phyloP scores from a whole-genome alignment of 805 yeast genomes.

The Yarrowia sp. region DNA sequence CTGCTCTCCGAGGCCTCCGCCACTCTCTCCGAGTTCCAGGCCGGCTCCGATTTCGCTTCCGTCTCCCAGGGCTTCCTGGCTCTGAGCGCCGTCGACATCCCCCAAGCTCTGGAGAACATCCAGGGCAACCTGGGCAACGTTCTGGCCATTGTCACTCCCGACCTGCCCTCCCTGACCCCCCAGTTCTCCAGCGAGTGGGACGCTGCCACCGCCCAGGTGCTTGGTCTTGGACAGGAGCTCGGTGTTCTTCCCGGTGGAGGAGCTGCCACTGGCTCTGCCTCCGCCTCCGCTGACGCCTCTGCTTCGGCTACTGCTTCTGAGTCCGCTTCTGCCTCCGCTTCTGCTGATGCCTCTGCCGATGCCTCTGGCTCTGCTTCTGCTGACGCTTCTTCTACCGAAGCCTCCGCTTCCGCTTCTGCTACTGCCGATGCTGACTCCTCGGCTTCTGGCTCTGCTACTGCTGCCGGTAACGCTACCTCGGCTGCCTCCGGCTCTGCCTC shows the following conservation, averaged over 20 bases:
- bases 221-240: not conserved
- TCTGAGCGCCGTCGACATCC: conserved; percentile 16
- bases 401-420: not conserved
- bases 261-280: not conserved
- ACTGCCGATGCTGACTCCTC: not conserved
- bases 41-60: not conserved
- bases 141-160: not conserved
- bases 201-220: conserved; percentile 7
- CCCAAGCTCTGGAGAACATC: conserved; percentile 19
- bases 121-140: conserved; percentile 4
- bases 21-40: conserved; percentile 2
- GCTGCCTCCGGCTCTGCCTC: conserved; percentile 1
- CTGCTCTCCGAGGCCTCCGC: not conserved
- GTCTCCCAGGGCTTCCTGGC: conserved; percentile 4
- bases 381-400: not conserved
- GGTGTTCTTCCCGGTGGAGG: conserved; percentile 6
- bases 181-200: conserved; percentile 21
- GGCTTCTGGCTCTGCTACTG: not conserved
- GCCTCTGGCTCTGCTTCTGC: not conserved
- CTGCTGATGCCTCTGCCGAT: conserved; percentile 1
- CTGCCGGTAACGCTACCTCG: not conserved
- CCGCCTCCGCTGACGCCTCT: not conserved
- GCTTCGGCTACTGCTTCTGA: not conserved
- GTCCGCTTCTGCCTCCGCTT: not conserved
- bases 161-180: conserved; percentile 22